A percentile compares a stretch with the other conserved stretches of the same genome.
Conservation (phyloP, 2,329 filamentous ascomycete genomes). For the Arthroderma sp. region DNA sequence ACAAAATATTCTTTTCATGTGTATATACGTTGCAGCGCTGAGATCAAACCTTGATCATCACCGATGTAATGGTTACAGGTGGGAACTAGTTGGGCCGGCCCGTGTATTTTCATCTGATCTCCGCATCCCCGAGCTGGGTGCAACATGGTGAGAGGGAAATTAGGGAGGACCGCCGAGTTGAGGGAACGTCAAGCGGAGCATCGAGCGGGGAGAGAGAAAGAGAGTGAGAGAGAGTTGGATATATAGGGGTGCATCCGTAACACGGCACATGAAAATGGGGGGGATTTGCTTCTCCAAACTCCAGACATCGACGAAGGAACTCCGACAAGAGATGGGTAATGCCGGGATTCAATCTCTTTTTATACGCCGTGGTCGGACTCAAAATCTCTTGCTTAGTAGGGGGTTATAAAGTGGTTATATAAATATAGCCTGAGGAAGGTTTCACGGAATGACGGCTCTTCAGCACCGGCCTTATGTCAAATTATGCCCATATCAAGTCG, state of each 20-base stretch:
- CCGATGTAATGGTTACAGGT: not conserved
- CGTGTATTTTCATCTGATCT: not conserved
- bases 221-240: not conserved
- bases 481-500: not conserved
- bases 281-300: not conserved
- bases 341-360: not conserved
- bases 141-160: not conserved
- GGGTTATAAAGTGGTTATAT: not conserved
- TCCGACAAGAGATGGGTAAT: not conserved
- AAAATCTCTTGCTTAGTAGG: not conserved
- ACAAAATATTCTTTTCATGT: not conserved
- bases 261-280: not conserved
- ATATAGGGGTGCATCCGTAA: not conserved
- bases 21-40: not conserved
- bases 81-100: conserved; percentile 1
- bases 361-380: not conserved
- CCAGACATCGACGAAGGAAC: not conserved
- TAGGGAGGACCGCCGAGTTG: not conserved
- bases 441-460: conserved; percentile 1
- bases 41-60: not conserved
- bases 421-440: conserved; percentile 1
- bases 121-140: not conserved
- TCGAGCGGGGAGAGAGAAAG: not conserved
- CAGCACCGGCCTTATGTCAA: conserved; percentile 2
- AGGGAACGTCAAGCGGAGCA: not conserved